Percentiles rank a stretch among this genome's conserved stretches.
These are phyloP conservation scores for Populus deltoides DNA, from an alignment of 345 rosid genomes.

Conservation along the genomic window DNA sequence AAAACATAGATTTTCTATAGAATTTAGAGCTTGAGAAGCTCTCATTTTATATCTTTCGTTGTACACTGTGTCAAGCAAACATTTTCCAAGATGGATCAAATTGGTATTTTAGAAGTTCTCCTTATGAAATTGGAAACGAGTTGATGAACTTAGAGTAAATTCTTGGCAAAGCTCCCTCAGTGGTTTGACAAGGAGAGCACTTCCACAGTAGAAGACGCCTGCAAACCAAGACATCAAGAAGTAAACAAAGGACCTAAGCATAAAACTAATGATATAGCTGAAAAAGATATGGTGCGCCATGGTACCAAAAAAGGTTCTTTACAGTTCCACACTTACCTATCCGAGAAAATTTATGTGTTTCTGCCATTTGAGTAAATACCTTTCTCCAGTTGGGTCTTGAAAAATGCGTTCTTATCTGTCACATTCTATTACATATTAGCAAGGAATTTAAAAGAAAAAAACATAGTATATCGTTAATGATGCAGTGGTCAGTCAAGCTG, in stretches of 20 bases:
- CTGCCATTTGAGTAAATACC: slow-evolving; percentile 66
- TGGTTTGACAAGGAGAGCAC: slow-evolving; percentile 65
- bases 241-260: not conserved
- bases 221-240: slow-evolving; percentile 10
- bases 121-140: slow-evolving; percentile 87
- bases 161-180: slow-evolving; percentile 69
- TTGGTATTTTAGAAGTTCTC: slow-evolving; percentile 57
- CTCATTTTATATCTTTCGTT: no score
- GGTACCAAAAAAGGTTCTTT: not conserved
- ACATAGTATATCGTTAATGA: not conserved
- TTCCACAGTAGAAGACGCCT: slow-evolving; percentile 98
- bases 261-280: not conserved
- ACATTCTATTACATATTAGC: not conserved
- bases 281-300: no score
- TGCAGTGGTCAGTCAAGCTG: not conserved
- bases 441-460: not conserved
- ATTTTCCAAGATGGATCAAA: not conserved
- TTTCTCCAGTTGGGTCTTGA: slow-evolving; percentile 95
- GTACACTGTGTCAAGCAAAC: not conserved
- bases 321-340: slow-evolving; percentile 44
- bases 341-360: slow-evolving; percentile 52
- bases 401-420: slow-evolving; percentile 90
- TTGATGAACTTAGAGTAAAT: slow-evolving; percentile 67
- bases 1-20: no score
- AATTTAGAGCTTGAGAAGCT: no score